Conservation (phyloP, 371 early-diverging fungal species). For the Zancudomyces culisetae region DNA sequence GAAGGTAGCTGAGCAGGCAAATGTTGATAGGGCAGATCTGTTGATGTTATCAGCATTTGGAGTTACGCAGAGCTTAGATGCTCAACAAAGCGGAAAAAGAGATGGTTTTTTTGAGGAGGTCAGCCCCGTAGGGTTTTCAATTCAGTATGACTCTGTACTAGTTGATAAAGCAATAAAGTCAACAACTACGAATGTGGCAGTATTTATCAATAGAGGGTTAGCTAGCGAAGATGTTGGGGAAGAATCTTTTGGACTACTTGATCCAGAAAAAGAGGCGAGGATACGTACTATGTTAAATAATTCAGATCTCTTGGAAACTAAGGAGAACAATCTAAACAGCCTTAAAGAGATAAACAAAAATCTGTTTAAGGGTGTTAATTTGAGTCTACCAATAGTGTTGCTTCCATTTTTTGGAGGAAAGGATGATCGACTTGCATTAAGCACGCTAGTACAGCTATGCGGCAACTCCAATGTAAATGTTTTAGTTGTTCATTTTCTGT, state of each 20-base stretch:
- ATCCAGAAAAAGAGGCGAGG: background rate
- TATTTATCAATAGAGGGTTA: conserved; percentile 57
- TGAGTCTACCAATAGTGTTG: conserved; percentile 9
- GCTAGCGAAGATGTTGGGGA: conserved; percentile 14
- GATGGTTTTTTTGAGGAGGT: background rate
- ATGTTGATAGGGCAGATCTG: conserved; percentile 16
- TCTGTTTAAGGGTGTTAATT: background rate
- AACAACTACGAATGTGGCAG: conserved; percentile 26
- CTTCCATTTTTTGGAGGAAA: conserved; percentile 39
- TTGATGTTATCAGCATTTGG: conserved; percentile 30
- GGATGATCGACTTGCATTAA: conserved; percentile 37
- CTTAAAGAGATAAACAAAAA: background rate
- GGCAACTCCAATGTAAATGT: conserved; percentile 12
- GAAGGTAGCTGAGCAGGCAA: conserved; percentile 24
- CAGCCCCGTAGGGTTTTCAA: conserved; percentile 7
- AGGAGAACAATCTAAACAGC: background rate
- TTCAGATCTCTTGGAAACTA: background rate
- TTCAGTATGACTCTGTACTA: conserved; percentile 25
- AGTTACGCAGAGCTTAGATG: background rate
- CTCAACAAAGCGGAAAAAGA: background rate
- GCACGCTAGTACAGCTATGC: conserved; percentile 16
- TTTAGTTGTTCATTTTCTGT: background rate
- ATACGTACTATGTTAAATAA: background rate
- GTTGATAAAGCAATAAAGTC: conserved; percentile 24
- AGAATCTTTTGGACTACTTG: background rate